These are phyloP conservation scores for Imleria badia DNA, from an alignment of 768 basidiomycete species.

Conservation along the genomic window DNA sequence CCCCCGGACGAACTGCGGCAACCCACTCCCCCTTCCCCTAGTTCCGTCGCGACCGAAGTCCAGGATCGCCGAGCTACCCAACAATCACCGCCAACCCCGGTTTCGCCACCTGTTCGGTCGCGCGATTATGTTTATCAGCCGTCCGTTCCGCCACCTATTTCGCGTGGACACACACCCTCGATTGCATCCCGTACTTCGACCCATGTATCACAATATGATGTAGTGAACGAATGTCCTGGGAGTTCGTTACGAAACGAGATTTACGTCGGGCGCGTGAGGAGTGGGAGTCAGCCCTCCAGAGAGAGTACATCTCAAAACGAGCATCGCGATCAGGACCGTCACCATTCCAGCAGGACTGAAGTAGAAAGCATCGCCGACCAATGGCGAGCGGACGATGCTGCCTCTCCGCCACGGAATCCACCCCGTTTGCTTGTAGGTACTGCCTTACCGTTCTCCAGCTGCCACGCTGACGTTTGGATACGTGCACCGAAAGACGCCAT, in stretches of 20 bases:
- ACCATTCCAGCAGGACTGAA: conserved; percentile 21
- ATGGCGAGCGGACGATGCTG: conserved; percentile 31
- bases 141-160: conserved; percentile 17
- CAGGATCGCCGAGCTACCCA: conserved; percentile 8
- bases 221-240: conserved; percentile 27
- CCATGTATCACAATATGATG: conserved; percentile 32
- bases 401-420: conserved; percentile 14
- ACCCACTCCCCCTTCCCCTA: conserved; percentile 15
- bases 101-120: conserved; percentile 25
- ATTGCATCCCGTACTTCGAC: conserved; percentile 31
- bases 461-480: conserved; percentile 10
- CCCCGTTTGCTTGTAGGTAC: conserved; percentile 24
- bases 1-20: conserved; percentile 20
- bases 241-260: too few relatives aligned
- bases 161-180: too few relatives aligned
- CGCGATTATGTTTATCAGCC: conserved; percentile 32
- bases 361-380: conserved; percentile 28
- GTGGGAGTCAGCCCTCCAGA: conserved; percentile 25
- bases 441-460: not conserved
- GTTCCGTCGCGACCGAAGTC: conserved; percentile 12
- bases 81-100: conserved; percentile 10
- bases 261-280: conserved; percentile 18
- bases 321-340: too few relatives aligned
- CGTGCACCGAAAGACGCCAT: conserved; percentile 17
- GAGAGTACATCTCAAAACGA: conserved; percentile 16